These are phyloP conservation scores for Celoporthe dispersa DNA, from an alignment of 2,329 filamentous ascomycete genomes.

Conservation along the genomic window DNA sequence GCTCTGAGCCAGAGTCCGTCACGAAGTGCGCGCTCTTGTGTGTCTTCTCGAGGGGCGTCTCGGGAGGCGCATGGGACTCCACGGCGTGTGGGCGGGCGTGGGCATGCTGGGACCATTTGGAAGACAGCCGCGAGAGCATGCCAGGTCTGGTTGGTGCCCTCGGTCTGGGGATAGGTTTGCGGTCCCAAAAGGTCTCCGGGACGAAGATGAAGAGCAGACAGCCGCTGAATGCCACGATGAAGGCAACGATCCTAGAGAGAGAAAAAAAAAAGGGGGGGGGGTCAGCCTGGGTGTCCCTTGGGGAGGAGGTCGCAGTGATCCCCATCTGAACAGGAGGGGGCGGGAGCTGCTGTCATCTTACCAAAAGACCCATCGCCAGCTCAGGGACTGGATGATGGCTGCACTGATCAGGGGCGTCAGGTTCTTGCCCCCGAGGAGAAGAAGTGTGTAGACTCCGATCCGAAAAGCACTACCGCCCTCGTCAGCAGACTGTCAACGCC, in stretches of 20 bases:
- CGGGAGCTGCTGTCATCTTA: conserved; percentile 43
- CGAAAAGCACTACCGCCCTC: conserved; percentile 66
- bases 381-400: conserved; percentile 74
- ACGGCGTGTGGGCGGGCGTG: background rate
- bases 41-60: conserved; percentile 23
- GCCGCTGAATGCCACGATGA: conserved; percentile 74
- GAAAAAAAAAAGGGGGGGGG: too few relatives aligned
- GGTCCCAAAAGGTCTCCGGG: conserved; percentile 95
- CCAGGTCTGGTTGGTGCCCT: conserved; percentile 40
- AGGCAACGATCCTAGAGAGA: conserved; percentile 74
- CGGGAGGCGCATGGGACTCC: conserved; percentile 11
- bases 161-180: conserved; percentile 62
- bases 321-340: too few relatives aligned
- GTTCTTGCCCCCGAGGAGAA: conserved; percentile 91
- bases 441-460: conserved; percentile 88
- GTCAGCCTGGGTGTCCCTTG: conserved; percentile 28
- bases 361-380: conserved; percentile 94
- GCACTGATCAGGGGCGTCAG: conserved; percentile 86
- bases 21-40: conserved; percentile 32
- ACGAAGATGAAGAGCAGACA: conserved; percentile 85
- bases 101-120: conserved; percentile 37
- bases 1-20: conserved; percentile 12
- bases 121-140: conserved; percentile 55
- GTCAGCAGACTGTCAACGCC: background rate
- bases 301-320: too few relatives aligned